A percentile compares a stretch with the other conserved stretches of the same genome.
These are phyloP conservation scores for Dothistroma septosporum DNA, from an alignment of 2,329 filamentous ascomycete genomes.

Conservation along the genomic window DNA sequence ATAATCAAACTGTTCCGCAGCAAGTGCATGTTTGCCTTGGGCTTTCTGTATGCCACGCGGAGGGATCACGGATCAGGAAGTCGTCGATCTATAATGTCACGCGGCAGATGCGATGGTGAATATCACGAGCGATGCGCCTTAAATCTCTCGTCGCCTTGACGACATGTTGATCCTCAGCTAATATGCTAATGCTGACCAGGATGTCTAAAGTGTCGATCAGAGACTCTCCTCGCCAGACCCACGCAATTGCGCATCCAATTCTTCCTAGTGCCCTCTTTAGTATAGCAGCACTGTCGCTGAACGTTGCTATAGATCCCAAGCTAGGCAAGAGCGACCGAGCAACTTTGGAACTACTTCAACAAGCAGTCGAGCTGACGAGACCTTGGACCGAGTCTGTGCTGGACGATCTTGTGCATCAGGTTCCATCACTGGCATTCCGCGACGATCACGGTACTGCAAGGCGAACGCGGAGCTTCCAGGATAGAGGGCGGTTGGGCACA, in stretches of 20 bases:
- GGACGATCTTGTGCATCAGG: not conserved
- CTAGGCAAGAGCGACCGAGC: conserved; percentile 2
- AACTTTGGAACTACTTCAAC: conserved; percentile 5
- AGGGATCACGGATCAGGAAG: not conserved
- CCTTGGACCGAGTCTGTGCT: conserved; percentile 3
- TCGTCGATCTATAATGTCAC: not conserved
- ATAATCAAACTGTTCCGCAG: too few species aligned
- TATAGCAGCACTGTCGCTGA: conserved; percentile 4
- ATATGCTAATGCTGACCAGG: not conserved
- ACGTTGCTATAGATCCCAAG: conserved; percentile 2
- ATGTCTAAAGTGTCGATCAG: not conserved
- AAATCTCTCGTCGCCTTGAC: not conserved
- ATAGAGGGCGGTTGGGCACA: not conserved
- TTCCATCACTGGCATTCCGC: not conserved
- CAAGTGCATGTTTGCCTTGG: not conserved
- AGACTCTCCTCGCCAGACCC: not conserved
- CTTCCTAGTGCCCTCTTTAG: not conserved
- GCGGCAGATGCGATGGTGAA: not conserved
- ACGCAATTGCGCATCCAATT: not conserved
- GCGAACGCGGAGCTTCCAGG: not conserved
- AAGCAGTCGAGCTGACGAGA: conserved; percentile 3
- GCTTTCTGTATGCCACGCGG: not conserved
- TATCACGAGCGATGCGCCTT: not conserved
- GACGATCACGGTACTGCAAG: not conserved
- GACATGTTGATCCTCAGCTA: not conserved